Evolutionary conservation across 2,329 filamentous ascomycete genomes (phyloP).

Genomic region (Talaromyces verruculosus): DNA sequence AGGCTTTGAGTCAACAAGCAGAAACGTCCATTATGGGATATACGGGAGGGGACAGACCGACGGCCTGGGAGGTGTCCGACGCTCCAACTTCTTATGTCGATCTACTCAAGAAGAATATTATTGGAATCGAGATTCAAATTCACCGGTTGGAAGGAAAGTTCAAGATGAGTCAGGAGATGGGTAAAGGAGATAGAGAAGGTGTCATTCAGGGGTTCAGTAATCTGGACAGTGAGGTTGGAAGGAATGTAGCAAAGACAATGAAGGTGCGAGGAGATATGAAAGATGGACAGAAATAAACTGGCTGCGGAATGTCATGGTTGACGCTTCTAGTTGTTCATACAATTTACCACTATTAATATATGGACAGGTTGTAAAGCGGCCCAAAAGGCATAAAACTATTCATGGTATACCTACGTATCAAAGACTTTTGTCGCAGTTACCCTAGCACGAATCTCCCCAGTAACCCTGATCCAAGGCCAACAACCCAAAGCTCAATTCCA

Average conservation of each 20-base stretch:
- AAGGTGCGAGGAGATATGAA: slow-evolving; percentile 33
- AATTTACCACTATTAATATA: background rate
- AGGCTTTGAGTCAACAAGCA: slow-evolving; percentile 52
- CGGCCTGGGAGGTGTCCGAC: slow-evolving; percentile 59
- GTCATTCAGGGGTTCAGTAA: slow-evolving; percentile 57
- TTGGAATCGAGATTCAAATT: slow-evolving; percentile 62
- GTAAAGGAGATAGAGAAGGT: slow-evolving; percentile 54
- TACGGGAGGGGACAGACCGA: slow-evolving; percentile 30
- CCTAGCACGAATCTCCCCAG: slow-evolving; percentile 26
- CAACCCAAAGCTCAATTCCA: slow-evolving; percentile 46
- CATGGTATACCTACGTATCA: background rate
- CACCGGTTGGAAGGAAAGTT: slow-evolving; percentile 60
- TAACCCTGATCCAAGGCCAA: slow-evolving; percentile 33
- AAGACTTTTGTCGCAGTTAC: background rate
- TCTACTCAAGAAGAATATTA: slow-evolving; percentile 58
- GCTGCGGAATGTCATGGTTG: background rate
- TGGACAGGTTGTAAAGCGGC: background rate
- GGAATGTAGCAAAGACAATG: slow-evolving; percentile 36
- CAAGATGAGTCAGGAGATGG: slow-evolving; percentile 66
- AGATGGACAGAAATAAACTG: slow-evolving; percentile 18
- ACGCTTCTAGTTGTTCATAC: no score
- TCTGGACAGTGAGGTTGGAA: slow-evolving; percentile 43
- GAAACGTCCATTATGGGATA: slow-evolving; percentile 61
- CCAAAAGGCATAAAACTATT: background rate
- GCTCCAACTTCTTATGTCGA: slow-evolving; percentile 60